Evolutionary conservation across 2,329 filamentous ascomycete species (phyloP).

Genomic region (Stagonosporopsis chrysanthemi): DNA sequence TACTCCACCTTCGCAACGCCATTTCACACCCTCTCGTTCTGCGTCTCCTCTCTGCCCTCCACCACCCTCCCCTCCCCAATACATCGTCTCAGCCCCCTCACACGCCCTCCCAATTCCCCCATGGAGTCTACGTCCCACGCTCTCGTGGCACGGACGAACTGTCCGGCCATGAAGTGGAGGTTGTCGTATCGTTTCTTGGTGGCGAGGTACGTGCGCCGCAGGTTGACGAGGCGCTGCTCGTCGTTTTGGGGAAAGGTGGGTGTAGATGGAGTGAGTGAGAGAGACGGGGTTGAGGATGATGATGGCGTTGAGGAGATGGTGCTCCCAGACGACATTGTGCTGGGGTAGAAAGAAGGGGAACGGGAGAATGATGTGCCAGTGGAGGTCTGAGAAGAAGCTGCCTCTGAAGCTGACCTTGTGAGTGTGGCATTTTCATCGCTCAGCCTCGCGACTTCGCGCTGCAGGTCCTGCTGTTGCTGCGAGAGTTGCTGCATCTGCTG

Average conservation of each 20-base stretch:
- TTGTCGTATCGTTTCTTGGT: constrained; percentile 30
- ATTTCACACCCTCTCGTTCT: too few relatives aligned
- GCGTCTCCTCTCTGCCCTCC: background rate
- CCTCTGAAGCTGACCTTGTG: background rate
- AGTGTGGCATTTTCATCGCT: background rate
- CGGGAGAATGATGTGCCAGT: too few relatives aligned
- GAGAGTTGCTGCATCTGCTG: background rate
- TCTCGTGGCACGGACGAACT: constrained; percentile 20
- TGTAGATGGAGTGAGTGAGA: constrained; percentile 3
- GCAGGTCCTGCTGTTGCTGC: background rate
- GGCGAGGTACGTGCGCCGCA: constrained; percentile 30
- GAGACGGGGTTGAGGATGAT: background rate
- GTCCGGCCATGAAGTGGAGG: constrained; percentile 14
- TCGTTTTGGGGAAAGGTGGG: background rate
- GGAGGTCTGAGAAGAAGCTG: too few relatives aligned
- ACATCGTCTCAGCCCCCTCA: constrained; percentile 22
- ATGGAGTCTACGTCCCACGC: constrained; percentile 29
- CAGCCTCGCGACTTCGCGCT: background rate
- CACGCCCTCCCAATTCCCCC: constrained; percentile 35
- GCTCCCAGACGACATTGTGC: too few relatives aligned
- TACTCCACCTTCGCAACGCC: too few relatives aligned
- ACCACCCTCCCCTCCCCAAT: constrained; percentile 14
- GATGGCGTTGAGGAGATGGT: background rate
- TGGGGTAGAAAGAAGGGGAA: too few relatives aligned
- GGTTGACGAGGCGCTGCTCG: constrained; percentile 26